These are phyloP conservation scores for Fonsecaea pedrosoi DNA, from an alignment of 2,329 filamentous ascomycete species.

Conservation along the genomic window DNA sequence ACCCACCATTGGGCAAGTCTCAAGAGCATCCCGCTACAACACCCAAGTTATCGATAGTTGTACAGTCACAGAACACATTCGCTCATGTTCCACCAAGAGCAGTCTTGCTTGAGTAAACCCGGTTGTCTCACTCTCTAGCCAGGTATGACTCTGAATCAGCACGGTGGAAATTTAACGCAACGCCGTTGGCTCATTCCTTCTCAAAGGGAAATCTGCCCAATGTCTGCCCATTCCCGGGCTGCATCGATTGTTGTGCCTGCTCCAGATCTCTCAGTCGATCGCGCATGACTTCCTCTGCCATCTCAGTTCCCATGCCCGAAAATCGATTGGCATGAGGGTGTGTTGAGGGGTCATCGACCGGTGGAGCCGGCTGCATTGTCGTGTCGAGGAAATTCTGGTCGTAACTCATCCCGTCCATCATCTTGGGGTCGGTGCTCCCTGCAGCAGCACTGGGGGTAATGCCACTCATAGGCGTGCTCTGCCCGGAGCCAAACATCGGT, in stretches of 20 bases:
- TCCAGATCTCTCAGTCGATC: slow-evolving; percentile 64
- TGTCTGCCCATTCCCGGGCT: slow-evolving; percentile 28
- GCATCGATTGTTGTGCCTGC: slow-evolving; percentile 35
- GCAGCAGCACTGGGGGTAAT: slow-evolving; percentile 53
- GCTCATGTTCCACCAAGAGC: neutral
- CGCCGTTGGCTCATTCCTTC: slow-evolving; percentile 30
- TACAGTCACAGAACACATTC: slow-evolving; percentile 12
- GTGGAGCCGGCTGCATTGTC: slow-evolving; percentile 64
- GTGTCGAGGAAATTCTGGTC: slow-evolving; percentile 69
- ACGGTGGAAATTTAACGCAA: neutral
- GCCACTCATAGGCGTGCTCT: slow-evolving; percentile 53
- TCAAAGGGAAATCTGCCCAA: slow-evolving; percentile 41
- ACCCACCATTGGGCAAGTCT: neutral
- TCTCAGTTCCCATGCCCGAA: slow-evolving; percentile 53
- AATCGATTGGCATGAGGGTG: slow-evolving; percentile 34
- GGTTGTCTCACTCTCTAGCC: neutral
- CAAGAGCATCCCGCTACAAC: slow-evolving; percentile 2
- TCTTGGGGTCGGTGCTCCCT: slow-evolving; percentile 62
- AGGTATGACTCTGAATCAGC: neutral
- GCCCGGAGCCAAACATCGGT: slow-evolving; percentile 33
- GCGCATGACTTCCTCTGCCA: slow-evolving; percentile 69
- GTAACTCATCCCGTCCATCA: slow-evolving; percentile 72
- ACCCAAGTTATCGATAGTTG: slow-evolving; percentile 2
- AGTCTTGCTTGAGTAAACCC: neutral
- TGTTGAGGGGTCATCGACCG: slow-evolving; percentile 47